Base-by-base conservation (phyloP, 495 filamentous ascomycete genomes). In the Mytilinidion resinicola region DNA sequence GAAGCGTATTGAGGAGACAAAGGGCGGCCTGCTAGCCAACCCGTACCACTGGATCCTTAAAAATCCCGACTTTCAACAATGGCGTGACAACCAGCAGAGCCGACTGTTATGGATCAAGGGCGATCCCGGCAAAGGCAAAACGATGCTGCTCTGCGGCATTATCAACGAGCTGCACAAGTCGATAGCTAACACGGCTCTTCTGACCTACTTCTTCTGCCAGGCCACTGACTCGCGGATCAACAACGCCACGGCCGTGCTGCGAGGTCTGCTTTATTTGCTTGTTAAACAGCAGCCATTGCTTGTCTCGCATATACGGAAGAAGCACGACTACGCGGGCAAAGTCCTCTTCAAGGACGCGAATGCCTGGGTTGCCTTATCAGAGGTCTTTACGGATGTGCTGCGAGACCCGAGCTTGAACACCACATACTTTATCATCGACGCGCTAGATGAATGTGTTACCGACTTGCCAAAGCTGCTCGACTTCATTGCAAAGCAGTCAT, bases 101-200 rank as follows among this genome's bases (percentile, higher is more conserved):
- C 64, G 56, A 19, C 56, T 76, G 17, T 72, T 78, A 30, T 78
- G 75, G 76, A 71, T 80, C 35, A 77, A 39, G 4, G n/a, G n/a
- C n/a, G n/a, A n/a, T n/a, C n/a, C n/a, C n/a, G n/a, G n/a, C n/a
- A n/a, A n/a, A n/a, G n/a, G n/a, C n/a, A n/a, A n/a, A n/a, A n/a
- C n/a, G n/a, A n/a, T n/a, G n/a, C n/a, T n/a, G n/a, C n/a, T n/a
- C n/a, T n/a, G n/a, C n/a, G n/a, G n/a, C n/a, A n/a, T n/a, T n/a
- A n/a, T n/a, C n/a, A n/a, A n/a, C n/a, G n/a, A n/a, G n/a, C n/a
- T n/a, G n/a, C n/a, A n/a, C n/a, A n/a, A n/a, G n/a, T n/a, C n/a
- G n/a, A n/a, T n/a, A n/a, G n/a, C n/a, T n/a, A n/a, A n/a, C n/a
- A n/a, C n/a, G n/a, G n/a, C n/a, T n/a, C n/a, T n/a, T n/a, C n/a